Evolutionary conservation across 495 filamentous ascomycete species (phyloP).

Genomic region (Podospora comata): DNA sequence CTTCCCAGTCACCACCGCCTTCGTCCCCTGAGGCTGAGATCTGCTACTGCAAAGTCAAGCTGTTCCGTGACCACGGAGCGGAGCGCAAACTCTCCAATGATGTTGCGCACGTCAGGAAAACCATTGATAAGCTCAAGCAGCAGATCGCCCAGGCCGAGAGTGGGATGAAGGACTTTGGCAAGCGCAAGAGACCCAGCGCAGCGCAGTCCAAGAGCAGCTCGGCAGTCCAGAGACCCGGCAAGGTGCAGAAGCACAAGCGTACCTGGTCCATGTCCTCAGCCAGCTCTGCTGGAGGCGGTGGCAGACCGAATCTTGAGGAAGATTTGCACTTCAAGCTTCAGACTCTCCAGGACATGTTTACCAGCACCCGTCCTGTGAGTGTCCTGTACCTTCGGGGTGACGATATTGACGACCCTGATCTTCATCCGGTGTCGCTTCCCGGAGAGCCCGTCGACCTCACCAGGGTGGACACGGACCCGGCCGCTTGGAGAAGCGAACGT

Average conservation of each 20-base stretch:
- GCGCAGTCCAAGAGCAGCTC: conserved; percentile 46
- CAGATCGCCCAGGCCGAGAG: conserved; percentile 85
- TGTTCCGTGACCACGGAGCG: conserved; percentile 94
- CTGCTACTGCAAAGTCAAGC: conserved; percentile 91
- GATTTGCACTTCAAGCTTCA: conserved; percentile 83
- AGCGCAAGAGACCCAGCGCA: conserved; percentile 72
- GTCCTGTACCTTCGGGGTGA: conserved; percentile 79
- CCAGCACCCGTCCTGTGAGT: conserved; percentile 81
- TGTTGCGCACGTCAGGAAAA: conserved; percentile 86
- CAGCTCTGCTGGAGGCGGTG: conserved; percentile 57
- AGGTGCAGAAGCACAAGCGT: conserved; percentile 83
- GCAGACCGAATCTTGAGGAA: conserved; percentile 71
- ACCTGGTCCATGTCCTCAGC: conserved; percentile 96
- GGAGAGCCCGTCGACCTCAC: conserved; percentile 62
- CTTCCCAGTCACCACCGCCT: conserved; percentile 40
- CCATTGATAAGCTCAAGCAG: conserved; percentile 89
- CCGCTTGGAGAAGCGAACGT: conserved; percentile 55
- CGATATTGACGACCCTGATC: conserved; percentile 83
- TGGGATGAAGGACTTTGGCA: conserved; percentile 83
- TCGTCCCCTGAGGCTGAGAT: conserved; percentile 58
- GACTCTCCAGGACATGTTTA: conserved; percentile 92
- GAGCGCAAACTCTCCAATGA: conserved; percentile 95
- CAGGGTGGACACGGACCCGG: conserved; percentile 55
- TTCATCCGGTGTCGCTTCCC: conserved; percentile 72
- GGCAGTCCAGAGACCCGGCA: conserved; percentile 60